Base-by-base conservation (phyloP, 2,329 filamentous ascomycete species). In the Karstenula rhodostoma region DNA sequence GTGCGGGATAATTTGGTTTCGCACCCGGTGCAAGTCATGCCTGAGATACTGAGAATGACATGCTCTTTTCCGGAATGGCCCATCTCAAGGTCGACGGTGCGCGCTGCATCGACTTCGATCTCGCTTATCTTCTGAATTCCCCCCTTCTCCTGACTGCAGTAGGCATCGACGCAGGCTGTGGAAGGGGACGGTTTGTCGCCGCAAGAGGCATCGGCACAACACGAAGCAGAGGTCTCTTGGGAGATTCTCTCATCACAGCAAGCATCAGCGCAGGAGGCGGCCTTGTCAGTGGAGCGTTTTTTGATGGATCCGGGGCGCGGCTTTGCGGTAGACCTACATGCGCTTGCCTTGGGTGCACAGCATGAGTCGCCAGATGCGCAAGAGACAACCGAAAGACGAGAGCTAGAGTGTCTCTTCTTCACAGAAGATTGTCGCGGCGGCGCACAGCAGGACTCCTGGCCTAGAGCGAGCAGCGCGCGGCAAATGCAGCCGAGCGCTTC, bases 11-110 rank as follows among this genome's bases (percentile, higher is more conserved):
- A 80, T 69, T 90, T 90, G 1, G 84, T 89, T 70, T 90, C 89
- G 72, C 90, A 93, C 0, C 89, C 89, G 0, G 87, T 88, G 65
- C 90, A 93, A 0, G 89, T 92, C 89, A 93, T 91, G 3, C 90
- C 90, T 2, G 84, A 83, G 22, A 92, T 81, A 58, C 79, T 84
- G n/a, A 92, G 78, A 27, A 87, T 74, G 2, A 91, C 78, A 70
- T 87, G 86, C 58, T 90, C 85, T 3, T 63, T 73, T 4, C 58
- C 60, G 8, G 64, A 48, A 44, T 46, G n/a, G 3, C 70, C 69
- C 43, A 62, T 69, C 60, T 78, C 78, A 1, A 61, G 48, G 17
- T 73, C 66, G 6, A 46, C 25, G 23, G 12, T 12, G 9, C 9
- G 12, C n/a, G 3, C 17, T 13, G 25, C 35, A 25, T 57, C 12